Evolutionary conservation across 2,329 filamentous ascomycete species (phyloP).

Genomic region (Neophaeococcomyces mojaviensis): DNA sequence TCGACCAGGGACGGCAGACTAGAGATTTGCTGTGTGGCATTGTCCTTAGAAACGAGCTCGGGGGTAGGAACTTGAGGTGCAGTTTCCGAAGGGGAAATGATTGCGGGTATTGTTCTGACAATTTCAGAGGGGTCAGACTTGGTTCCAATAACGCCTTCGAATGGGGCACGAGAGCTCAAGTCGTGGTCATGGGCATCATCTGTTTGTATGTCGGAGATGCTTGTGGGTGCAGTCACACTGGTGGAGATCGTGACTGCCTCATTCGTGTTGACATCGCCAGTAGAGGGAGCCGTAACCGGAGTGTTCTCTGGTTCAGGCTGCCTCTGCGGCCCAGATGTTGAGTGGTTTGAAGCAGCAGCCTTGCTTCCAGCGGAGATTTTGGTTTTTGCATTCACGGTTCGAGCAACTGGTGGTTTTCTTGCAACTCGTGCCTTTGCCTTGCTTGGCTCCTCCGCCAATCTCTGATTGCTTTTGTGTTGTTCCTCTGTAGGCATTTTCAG

Average conservation of each 20-base stretch:
- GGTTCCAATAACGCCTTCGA: background rate
- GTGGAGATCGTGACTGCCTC: too few species aligned
- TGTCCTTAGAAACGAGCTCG: constrained; percentile 4
- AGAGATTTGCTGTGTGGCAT: background rate
- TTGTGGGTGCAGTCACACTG: too few species aligned
- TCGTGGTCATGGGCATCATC: background rate
- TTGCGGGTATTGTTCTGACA: background rate
- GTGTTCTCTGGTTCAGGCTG: too few species aligned
- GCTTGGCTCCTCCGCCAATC: constrained; percentile 35
- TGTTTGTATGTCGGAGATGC: too few species aligned
- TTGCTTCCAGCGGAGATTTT: background rate
- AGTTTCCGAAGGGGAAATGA: background rate
- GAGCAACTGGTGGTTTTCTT: constrained; percentile 28
- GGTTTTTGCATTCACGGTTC: constrained; percentile 8
- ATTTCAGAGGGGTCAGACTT: background rate
- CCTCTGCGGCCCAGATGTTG: background rate
- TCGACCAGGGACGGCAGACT: background rate
- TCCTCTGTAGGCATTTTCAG: constrained; percentile 52
- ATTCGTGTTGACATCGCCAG: too few species aligned
- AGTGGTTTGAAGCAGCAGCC: background rate
- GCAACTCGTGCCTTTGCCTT: constrained; percentile 30
- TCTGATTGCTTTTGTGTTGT: constrained; percentile 48
- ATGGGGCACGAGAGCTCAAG: background rate
- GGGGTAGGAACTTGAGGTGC: constrained; percentile 24
- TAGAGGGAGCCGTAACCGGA: too few species aligned